These are phyloP conservation scores for Adansonia digitata DNA, from an alignment of 345 rosid genomes.

Conservation along the genomic window DNA sequence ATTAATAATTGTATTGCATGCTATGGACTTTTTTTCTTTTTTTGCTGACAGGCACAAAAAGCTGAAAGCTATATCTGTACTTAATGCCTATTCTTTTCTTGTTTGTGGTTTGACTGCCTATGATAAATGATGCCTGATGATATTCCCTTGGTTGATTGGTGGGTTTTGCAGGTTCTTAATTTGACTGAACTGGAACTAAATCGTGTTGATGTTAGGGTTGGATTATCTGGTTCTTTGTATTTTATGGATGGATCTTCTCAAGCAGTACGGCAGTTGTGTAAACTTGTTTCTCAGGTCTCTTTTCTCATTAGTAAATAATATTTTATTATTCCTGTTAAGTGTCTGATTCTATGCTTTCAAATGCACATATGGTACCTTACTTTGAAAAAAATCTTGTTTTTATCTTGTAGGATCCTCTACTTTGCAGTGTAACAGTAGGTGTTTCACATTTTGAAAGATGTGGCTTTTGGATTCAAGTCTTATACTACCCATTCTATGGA, in stretches of 20 bases:
- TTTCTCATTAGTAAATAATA: neutral
- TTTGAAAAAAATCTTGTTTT: neutral
- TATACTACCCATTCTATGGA: slow-evolving; percentile 94
- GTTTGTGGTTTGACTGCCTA: neutral
- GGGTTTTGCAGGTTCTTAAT: slow-evolving; percentile 65
- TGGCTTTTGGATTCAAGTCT: slow-evolving; percentile 93
- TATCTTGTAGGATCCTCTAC: slow-evolving; percentile 73
- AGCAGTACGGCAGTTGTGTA: slow-evolving; percentile 87
- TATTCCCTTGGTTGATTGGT: slow-evolving; percentile 19
- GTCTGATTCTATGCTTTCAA: slow-evolving; percentile 1
- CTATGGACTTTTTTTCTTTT: neutral
- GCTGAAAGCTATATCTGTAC: neutral
- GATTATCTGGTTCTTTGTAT: slow-evolving; percentile 83
- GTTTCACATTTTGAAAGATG: slow-evolving; percentile 94
- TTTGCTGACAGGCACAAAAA: neutral
- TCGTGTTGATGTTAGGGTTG: slow-evolving; percentile 92
- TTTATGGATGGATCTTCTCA: slow-evolving; percentile 98
- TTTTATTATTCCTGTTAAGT: slow-evolving; percentile 4
- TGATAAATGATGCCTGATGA: neutral
- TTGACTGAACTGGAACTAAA: slow-evolving; percentile 88
- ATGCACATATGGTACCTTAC: neutral
- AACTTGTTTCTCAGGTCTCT: slow-evolving; percentile 89
- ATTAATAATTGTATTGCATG: neutral
- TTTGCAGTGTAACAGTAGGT: slow-evolving; percentile 90
- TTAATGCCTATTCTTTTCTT: neutral